Evolutionary conservation across 2,329 filamentous ascomycete species (phyloP).

Genomic region (Diaporthe sp.): DNA sequence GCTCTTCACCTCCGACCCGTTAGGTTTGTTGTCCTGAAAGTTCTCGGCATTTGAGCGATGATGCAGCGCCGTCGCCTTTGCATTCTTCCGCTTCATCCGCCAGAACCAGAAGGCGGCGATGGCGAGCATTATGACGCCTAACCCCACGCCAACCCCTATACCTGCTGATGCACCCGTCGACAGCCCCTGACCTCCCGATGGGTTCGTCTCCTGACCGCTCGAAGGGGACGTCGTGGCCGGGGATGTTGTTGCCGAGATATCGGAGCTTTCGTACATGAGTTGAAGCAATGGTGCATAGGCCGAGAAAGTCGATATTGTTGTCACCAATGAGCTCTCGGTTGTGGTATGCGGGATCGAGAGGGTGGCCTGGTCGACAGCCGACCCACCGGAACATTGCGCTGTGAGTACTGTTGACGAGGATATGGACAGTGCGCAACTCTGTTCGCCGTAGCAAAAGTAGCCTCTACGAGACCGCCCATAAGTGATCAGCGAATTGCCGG

Average conservation of each 20-base stretch:
- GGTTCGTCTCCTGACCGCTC: neutral
- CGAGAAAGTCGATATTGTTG: neutral
- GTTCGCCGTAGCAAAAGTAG: neutral
- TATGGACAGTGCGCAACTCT: neutral
- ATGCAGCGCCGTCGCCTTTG: neutral
- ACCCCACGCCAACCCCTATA: neutral
- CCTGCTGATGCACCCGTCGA: neutral
- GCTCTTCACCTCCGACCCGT: neutral
- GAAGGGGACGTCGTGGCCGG: neutral
- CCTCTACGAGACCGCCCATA: neutral
- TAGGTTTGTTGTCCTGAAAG: neutral
- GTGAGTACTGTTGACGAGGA: neutral
- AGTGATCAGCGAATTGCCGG: neutral
- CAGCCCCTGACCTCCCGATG: neutral
- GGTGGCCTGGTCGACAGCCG: neutral
- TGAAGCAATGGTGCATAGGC: neutral
- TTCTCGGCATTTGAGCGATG: neutral
- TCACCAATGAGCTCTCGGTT: neutral
- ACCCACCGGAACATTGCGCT: neutral
- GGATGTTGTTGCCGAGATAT: neutral
- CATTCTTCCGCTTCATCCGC: neutral
- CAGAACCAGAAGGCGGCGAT: neutral
- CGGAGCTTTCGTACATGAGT: constrained; percentile 1
- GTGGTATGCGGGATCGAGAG: neutral
- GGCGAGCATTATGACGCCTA: neutral